These are phyloP conservation scores for Conticribra weissflogii DNA, from an alignment of 108 stramenopile species.

Conservation along the genomic window DNA sequence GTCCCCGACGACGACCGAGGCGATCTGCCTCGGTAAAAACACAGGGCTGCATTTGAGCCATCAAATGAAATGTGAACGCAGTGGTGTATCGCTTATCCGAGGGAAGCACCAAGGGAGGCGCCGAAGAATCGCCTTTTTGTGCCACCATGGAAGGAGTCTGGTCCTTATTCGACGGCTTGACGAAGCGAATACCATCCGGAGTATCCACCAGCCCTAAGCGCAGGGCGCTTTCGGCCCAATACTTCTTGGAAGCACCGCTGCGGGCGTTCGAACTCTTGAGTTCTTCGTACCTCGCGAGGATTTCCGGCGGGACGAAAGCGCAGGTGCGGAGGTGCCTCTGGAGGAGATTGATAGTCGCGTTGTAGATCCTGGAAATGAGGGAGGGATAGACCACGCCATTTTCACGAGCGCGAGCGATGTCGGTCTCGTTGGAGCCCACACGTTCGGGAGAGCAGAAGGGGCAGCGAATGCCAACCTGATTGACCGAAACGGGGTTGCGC, in stretches of 20 bases:
- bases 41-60: conserved; percentile 83
- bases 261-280: conserved; percentile 80
- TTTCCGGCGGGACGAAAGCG: conserved; percentile 57
- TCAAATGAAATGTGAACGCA: conserved; percentile 72
- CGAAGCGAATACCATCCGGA: conserved; percentile 71
- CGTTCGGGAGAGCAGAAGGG: conserved; percentile 70
- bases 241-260: conserved; percentile 83
- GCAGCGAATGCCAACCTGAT: conserved; percentile 88
- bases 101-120: conserved; percentile 58
- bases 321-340: conserved; percentile 83
- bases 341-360: conserved; percentile 80
- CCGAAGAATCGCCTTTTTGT: conserved; percentile 3
- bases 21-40: conserved; percentile 83
- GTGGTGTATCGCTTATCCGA: conserved; percentile 79
- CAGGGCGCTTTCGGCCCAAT: conserved; percentile 76
- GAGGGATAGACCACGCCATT: conserved; percentile 47
- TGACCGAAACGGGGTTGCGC: conserved; percentile 74
- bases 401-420: conserved; percentile 24
- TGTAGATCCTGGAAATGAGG: conserved; percentile 74
- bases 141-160: background rate
- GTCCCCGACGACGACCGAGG: conserved; percentile 76
- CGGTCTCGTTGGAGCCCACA: conserved; percentile 10
- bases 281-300: conserved; percentile 71
- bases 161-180: conserved; percentile 17
- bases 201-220: conserved; percentile 81